A percentile compares a stretch with the other conserved stretches of the same genome.
phyloP scores from a whole-genome alignment of 106 monocot genomes.

The Chionographis japonica region DNA sequence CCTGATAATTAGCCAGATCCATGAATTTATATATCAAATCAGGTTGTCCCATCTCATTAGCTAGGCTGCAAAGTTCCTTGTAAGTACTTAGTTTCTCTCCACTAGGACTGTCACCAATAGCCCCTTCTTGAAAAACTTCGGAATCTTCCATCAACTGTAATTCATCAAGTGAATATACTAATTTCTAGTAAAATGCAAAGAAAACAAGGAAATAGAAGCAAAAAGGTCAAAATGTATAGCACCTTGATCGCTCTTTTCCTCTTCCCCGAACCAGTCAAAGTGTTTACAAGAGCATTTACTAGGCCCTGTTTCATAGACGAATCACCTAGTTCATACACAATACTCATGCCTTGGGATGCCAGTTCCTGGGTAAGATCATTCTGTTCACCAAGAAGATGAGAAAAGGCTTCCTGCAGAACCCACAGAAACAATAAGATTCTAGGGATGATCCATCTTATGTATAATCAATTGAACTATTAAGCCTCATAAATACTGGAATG shows the following conservation, averaged over 20 bases:
- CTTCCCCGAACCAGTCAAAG: slow-evolving; percentile 93
- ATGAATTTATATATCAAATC: slow-evolving; percentile 97
- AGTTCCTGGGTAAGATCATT: slow-evolving; percentile 97
- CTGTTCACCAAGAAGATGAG: slow-evolving; percentile 91
- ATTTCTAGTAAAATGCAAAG: background rate
- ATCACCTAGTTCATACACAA: slow-evolving; percentile 98
- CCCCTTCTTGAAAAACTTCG: slow-evolving; percentile 97
- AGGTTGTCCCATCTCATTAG: slow-evolving; percentile 99
- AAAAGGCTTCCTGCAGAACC: slow-evolving; percentile 78
- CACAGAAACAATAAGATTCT: slow-evolving; percentile 4
- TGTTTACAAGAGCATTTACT: slow-evolving; percentile 87
- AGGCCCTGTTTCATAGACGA: slow-evolving; percentile 75
- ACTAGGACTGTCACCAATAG: slow-evolving; percentile 65
- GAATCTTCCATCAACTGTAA: slow-evolving; percentile 79
- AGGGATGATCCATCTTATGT: background rate
- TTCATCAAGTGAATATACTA: slow-evolving; percentile 9
- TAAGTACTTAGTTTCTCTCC: slow-evolving; percentile 94
- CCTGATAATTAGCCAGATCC: slow-evolving; percentile 98
- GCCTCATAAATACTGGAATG: too few relatives aligned
- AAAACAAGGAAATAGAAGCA: slow-evolving; percentile 13
- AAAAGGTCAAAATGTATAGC: background rate
- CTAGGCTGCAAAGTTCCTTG: slow-evolving; percentile 91
- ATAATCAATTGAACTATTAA: too few relatives aligned
- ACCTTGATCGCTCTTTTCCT: slow-evolving; percentile 95
- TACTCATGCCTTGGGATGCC: slow-evolving; percentile 99